A percentile compares a stretch with the other conserved stretches of the same genome.
Evolutionary conservation across 129 eudicot genomes (phyloP).

Genomic region (Escallonia herrerae): DNA sequence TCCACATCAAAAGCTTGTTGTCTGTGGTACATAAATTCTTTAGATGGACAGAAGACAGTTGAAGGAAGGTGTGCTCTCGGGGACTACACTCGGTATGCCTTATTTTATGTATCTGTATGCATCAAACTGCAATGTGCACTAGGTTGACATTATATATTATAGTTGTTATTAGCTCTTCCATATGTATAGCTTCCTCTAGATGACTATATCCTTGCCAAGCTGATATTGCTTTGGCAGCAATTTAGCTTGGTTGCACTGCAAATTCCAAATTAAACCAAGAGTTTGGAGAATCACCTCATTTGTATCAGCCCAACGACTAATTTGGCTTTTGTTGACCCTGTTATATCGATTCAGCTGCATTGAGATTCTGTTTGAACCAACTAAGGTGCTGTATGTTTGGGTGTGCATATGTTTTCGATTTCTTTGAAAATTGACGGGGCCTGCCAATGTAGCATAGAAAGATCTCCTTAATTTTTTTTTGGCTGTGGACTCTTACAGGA

Average conservation of each 20-base stretch:
- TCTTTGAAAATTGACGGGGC: no score
- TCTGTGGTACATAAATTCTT: background rate
- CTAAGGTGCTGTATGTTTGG: background rate
- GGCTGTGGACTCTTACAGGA: no score
- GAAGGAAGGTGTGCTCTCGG: conserved; percentile 97
- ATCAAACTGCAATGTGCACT: background rate
- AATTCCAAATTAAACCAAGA: background rate
- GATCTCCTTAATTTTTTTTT: no score
- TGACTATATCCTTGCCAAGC: background rate
- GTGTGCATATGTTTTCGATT: no score
- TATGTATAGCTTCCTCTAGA: background rate
- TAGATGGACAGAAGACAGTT: conserved; percentile 78
- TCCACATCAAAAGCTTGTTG: background rate
- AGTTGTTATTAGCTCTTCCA: background rate
- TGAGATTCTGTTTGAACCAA: background rate
- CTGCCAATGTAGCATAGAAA: no score
- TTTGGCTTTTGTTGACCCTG: background rate
- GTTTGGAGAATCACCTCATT: no score
- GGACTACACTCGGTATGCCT: conserved; percentile 44
- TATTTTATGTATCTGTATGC: conserved; percentile 4
- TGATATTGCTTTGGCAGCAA: background rate
- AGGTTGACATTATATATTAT: background rate
- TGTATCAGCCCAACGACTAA: no score
- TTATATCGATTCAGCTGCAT: background rate
- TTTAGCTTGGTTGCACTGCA: background rate